Conservation (phyloP, 2,329 filamentous ascomycete genomes). For the Ophiostoma sp. region DNA sequence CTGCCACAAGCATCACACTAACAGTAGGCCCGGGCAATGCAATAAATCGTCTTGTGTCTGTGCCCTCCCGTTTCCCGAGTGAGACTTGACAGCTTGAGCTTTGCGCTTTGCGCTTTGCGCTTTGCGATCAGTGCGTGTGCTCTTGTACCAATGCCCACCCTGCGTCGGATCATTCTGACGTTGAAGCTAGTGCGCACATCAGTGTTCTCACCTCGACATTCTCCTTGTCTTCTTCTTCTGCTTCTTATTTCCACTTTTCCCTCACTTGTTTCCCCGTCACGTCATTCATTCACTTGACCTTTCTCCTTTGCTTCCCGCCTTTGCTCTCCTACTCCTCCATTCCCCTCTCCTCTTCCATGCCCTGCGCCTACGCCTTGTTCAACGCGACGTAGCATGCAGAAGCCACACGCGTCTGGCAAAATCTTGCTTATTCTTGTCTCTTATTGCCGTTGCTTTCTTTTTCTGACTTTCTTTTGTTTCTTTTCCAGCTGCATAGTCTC, state of each 20-base stretch:
- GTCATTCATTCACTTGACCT: too few species aligned
- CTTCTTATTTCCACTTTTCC: neutral
- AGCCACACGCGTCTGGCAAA: neutral
- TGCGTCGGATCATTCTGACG: neutral
- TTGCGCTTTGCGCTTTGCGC: too few species aligned
- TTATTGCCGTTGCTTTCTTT: neutral
- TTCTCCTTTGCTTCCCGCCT: too few species aligned
- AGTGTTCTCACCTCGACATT: neutral
- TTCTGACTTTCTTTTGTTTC: neutral
- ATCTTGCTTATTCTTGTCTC: neutral
- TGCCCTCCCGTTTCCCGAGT: constrained; percentile 9
- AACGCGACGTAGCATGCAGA: neutral
- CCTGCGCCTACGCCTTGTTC: neutral
- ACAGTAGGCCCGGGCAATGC: neutral
- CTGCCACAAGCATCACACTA: neutral
- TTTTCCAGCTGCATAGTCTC: neutral
- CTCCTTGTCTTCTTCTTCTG: neutral
- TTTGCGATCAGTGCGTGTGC: neutral
- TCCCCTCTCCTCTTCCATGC: too few species aligned
- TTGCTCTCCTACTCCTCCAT: too few species aligned
- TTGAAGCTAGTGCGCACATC: neutral
- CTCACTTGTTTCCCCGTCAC: neutral
- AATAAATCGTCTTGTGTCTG: constrained; percentile 5
- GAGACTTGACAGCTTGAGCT: neutral
- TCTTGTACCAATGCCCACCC: constrained; percentile 3